These are phyloP conservation scores for Acanthamoeba sp. DNA, from an alignment of 208 protist species.

Conservation along the genomic window DNA sequence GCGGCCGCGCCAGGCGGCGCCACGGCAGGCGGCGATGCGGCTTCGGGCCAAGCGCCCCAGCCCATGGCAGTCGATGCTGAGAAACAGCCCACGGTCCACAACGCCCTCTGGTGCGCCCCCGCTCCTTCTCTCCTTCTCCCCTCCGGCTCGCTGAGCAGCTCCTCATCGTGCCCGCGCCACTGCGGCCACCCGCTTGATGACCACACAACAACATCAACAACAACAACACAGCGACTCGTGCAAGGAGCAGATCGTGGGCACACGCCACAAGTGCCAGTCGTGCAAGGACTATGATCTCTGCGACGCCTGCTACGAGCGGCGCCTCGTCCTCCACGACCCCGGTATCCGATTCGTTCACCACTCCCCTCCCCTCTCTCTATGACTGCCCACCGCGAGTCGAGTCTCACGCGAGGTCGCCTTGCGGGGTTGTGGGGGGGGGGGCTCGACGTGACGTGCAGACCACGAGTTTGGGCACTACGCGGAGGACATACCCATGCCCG, in stretches of 20 bases:
- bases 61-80: not conserved
- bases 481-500: slow-evolving; percentile 43
- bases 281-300: slow-evolving; percentile 42
- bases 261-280: slow-evolving; percentile 15
- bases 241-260: slow-evolving; percentile 56
- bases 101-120: not conserved
- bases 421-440: too few species aligned
- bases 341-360: not conserved
- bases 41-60: not conserved
- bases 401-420: too few species aligned
- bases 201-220: not conserved
- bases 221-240: slow-evolving; percentile 3
- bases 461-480: slow-evolving; percentile 15
- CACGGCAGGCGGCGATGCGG: not conserved
- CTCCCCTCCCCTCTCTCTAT: too few species aligned
- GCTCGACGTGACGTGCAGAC: too few species aligned
- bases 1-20: not conserved
- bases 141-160: too few species aligned
- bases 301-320: slow-evolving; percentile 2
- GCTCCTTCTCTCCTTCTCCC: not conserved
- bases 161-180: too few species aligned
- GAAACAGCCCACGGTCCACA: slow-evolving; percentile 6
- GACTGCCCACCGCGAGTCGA: too few species aligned
- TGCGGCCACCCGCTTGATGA: not conserved
- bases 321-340: slow-evolving; percentile 37